Evolutionary conservation across 495 filamentous ascomycete species (phyloP).

Genomic region (Penicillium taxi): DNA sequence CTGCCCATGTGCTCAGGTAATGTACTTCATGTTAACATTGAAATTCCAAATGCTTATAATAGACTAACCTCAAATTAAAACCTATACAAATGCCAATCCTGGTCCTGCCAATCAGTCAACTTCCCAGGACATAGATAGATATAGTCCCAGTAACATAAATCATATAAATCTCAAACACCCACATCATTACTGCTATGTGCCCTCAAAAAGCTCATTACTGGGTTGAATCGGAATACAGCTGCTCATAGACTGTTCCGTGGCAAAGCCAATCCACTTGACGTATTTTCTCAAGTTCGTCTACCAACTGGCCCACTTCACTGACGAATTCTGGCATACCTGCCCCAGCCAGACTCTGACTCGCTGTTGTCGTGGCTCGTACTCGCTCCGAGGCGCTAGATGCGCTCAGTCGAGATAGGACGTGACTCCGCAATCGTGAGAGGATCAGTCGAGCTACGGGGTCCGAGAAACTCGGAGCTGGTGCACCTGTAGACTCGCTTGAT

Average conservation of each 20-base stretch:
- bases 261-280: constrained; percentile 70
- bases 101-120: no score
- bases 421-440: constrained; percentile 62
- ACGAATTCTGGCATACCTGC: constrained; percentile 86
- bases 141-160: no score
- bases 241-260: constrained; percentile 77
- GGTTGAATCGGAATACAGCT: no score
- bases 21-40: no score
- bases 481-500: background rate
- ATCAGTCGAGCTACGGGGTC: constrained; percentile 80
- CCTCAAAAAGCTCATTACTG: no score
- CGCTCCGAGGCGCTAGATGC: constrained; percentile 73
- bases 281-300: constrained; percentile 69
- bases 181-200: no score
- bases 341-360: constrained; percentile 71
- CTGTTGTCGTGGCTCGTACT: constrained; percentile 70
- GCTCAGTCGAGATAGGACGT: constrained; percentile 68
- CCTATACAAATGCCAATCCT: no score
- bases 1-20: no score
- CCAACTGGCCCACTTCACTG: constrained; percentile 69
- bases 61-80: no score
- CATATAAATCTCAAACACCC: no score
- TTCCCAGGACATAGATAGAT: no score
- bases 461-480: constrained; percentile 37
- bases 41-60: no score